A percentile compares a stretch with the other conserved stretches of the same genome.
phyloP scores from a whole-genome alignment of 345 rosid species.

The Citrus sp. region DNA sequence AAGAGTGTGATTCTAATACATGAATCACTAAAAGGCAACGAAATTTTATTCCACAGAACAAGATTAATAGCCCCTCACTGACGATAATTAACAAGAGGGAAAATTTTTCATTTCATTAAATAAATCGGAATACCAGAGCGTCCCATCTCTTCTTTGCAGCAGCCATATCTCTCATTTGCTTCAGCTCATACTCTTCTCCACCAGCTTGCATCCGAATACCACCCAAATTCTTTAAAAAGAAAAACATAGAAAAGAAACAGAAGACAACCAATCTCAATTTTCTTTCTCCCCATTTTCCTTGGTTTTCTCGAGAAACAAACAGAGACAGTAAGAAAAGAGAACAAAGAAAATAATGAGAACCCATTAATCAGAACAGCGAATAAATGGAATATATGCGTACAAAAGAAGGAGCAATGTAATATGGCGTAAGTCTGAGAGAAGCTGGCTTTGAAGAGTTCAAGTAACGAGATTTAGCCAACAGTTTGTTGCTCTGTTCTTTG shows the following conservation, averaged over 20 bases:
- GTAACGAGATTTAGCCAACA: conserved; percentile 12
- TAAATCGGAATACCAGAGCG: conserved; percentile 47
- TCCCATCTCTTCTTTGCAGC: conserved; percentile 97
- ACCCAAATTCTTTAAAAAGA: conserved; percentile 30
- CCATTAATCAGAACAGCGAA: conserved; percentile 9
- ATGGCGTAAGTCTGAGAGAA: conserved; percentile 15
- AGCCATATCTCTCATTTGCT: conserved; percentile 91
- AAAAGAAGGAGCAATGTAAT: conserved; percentile 13
- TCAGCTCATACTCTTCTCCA: conserved; percentile 67
- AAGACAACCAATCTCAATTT: background rate
- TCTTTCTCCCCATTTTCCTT: background rate
- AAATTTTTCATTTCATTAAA: background rate
- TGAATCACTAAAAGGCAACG: background rate
- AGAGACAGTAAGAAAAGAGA: background rate
- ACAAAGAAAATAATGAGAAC: background rate
- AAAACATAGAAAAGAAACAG: background rate
- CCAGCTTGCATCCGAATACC: conserved; percentile 57
- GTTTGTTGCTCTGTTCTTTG: conserved; percentile 6
- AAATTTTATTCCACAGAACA: no score
- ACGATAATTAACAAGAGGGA: background rate
- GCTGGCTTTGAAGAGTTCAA: conserved; percentile 19
- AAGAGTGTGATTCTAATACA: background rate
- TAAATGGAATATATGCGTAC: conserved; percentile 19
- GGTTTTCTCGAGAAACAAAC: conserved; percentile 6
- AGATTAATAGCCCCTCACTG: background rate